Percentiles rank a stretch among this genome's conserved stretches.
These are phyloP conservation scores for Henckelia pumila DNA, from an alignment of 257 asterid genomes.

Conservation along the genomic window DNA sequence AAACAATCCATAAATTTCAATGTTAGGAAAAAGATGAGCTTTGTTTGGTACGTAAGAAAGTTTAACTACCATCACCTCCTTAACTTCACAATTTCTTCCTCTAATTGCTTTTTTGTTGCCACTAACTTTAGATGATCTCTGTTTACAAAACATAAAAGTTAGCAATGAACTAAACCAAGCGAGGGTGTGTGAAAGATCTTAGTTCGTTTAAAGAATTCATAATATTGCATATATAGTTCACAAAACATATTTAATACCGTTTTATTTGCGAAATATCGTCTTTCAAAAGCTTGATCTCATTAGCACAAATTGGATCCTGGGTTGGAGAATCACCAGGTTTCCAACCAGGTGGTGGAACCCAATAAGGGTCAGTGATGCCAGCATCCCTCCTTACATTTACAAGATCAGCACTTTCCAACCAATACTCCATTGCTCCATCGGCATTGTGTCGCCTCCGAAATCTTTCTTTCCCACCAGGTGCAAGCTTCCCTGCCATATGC, in stretches of 20 bases:
- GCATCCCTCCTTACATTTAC: slow-evolving; percentile 70
- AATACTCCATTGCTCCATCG: slow-evolving; percentile 97
- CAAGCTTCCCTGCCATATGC: slow-evolving; percentile 93
- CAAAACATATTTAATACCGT: slow-evolving; percentile 39
- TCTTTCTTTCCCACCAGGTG: slow-evolving; percentile 69
- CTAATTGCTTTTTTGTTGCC: slow-evolving; percentile 49
- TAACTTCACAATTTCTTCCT: slow-evolving; percentile 62
- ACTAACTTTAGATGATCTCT: slow-evolving; percentile 46
- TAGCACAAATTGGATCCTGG: slow-evolving; percentile 83
- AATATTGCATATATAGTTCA: background rate
- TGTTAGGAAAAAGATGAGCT: background rate
- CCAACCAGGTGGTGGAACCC: slow-evolving; percentile 99
- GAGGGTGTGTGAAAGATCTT: background rate
- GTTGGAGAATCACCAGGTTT: slow-evolving; percentile 82
- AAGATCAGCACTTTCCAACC: slow-evolving; percentile 90
- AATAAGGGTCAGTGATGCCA: slow-evolving; percentile 80
- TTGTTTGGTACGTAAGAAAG: background rate
- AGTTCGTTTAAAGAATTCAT: too few relatives aligned
- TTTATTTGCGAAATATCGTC: slow-evolving; percentile 52
- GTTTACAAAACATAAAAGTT: slow-evolving; percentile 13
- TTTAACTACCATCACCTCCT: slow-evolving; percentile 41
- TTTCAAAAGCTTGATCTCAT: slow-evolving; percentile 57
- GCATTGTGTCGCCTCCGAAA: slow-evolving; percentile 89
- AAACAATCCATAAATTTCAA: slow-evolving; percentile 19
- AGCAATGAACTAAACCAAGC: background rate